Conservation (phyloP, 805 yeast species). For the Wickerhamiella kurtzmanii region DNA sequence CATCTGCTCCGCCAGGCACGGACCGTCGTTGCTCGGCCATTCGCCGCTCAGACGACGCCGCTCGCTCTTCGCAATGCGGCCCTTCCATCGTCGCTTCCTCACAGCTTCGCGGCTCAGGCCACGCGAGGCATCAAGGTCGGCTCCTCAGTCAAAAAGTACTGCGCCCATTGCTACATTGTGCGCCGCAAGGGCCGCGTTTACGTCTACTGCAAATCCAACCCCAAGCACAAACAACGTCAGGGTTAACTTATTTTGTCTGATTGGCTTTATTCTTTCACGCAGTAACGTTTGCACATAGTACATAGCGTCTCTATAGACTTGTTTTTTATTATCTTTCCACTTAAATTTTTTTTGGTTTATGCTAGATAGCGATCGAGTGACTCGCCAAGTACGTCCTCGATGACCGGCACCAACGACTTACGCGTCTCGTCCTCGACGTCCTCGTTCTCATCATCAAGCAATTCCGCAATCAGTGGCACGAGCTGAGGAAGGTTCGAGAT, state of each 20-base stretch:
- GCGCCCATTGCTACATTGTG: slow-evolving; percentile 82
- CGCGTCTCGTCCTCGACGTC: slow-evolving; percentile 84
- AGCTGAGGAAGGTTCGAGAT: slow-evolving; percentile 78
- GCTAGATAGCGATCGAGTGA: slow-evolving; percentile 52
- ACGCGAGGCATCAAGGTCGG: slow-evolving; percentile 76
- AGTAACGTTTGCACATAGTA: not conserved
- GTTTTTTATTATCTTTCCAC: not conserved
- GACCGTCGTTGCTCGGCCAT: not conserved
- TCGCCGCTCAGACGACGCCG: not conserved
- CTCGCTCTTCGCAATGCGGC: not conserved
- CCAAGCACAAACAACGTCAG: slow-evolving; percentile 90
- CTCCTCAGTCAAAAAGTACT: slow-evolving; percentile 85
- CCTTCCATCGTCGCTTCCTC: not conserved
- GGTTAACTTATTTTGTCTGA: slow-evolving; percentile 19
- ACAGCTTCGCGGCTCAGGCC: not conserved
- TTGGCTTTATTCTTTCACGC: slow-evolving; percentile 1
- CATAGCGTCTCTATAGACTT: too few relatives aligned
- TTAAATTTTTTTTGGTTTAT: not conserved
- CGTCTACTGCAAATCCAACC: slow-evolving; percentile 84
- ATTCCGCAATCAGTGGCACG: slow-evolving; percentile 90
- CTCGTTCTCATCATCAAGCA: slow-evolving; percentile 92
- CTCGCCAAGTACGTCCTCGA: slow-evolving; percentile 88
- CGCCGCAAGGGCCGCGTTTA: slow-evolving; percentile 91
- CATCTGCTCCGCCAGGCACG: not conserved
- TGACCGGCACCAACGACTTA: slow-evolving; percentile 75